phyloP scores from a whole-genome alignment of 768 basidiomycete species.

The Panaeolus papilionaceus region DNA sequence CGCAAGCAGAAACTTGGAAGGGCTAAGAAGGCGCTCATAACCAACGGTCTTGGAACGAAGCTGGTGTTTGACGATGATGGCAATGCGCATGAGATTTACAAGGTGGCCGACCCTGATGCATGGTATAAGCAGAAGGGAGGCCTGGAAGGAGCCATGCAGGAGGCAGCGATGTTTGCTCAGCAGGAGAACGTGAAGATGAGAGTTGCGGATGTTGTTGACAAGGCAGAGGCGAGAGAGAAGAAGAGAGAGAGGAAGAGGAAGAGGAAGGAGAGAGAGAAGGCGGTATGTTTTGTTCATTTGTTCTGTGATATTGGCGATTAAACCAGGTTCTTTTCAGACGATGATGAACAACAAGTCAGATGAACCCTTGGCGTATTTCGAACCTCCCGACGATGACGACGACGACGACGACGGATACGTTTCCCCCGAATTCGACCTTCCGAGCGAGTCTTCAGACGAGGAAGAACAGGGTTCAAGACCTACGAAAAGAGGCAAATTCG shows the following conservation, averaged over 20 bases:
- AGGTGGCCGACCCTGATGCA: constrained; percentile 78
- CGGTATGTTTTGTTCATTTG: constrained; percentile 35
- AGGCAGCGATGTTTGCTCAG: constrained; percentile 73
- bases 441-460: constrained; percentile 36
- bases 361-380: constrained; percentile 42
- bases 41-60: constrained; percentile 70
- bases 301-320: too few species aligned
- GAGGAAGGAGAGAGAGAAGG: constrained; percentile 78
- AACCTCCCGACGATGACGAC: constrained; percentile 26
- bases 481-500: constrained; percentile 27
- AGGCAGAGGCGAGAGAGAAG: constrained; percentile 85
- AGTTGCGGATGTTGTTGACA: constrained; percentile 75
- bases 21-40: constrained; percentile 75
- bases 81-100: constrained; percentile 79
- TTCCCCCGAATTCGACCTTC: constrained; percentile 71
- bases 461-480: constrained; percentile 43
- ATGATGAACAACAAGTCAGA: constrained; percentile 36
- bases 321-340: constrained; percentile 26
- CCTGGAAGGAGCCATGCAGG: constrained; percentile 65
- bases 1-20: constrained; percentile 80
- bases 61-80: constrained; percentile 93
- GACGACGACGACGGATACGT: constrained; percentile 68
- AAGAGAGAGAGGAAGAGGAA: constrained; percentile 92
- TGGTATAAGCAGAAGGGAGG: constrained; percentile 71
- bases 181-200: constrained; percentile 77